phyloP scores from a whole-genome alignment of 1,139 yeast genomes.

The Debaryomyces sp. region DNA sequence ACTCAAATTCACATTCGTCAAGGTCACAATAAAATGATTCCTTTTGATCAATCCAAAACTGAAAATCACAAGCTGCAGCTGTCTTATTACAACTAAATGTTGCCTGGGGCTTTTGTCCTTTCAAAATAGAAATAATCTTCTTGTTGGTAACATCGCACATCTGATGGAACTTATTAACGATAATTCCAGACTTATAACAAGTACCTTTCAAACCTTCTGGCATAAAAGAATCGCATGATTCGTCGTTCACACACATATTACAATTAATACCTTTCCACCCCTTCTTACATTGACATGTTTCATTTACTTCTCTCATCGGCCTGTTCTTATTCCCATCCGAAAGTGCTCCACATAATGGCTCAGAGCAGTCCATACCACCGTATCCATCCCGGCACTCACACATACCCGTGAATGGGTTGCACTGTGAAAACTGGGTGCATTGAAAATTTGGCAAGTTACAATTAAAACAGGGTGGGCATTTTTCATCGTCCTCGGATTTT shows the following conservation, averaged over 20 bases:
- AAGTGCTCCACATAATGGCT: conserved; percentile 86
- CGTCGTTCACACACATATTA: conserved; percentile 73
- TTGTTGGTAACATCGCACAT: conserved; percentile 94
- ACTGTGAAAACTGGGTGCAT: conserved; percentile 85
- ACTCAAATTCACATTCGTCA: conserved; percentile 66
- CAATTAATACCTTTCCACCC: conserved; percentile 98
- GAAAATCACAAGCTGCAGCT: conserved; percentile 74
- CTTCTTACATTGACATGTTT: conserved; percentile 66
- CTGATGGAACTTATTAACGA: conserved; percentile 80
- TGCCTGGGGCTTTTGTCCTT: conserved; percentile 86
- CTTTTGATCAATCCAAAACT: conserved; percentile 89
- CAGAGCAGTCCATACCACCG: conserved; percentile 91
- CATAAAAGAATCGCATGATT: conserved; percentile 81
- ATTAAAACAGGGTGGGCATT: conserved; percentile 88
- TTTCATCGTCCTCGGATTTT: conserved; percentile 28
- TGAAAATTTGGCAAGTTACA: conserved; percentile 90
- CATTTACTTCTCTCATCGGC: conserved; percentile 55
- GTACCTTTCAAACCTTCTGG: conserved; percentile 89
- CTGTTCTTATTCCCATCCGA: conserved; percentile 66
- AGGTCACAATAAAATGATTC: conserved; percentile 92
- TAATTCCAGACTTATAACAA: conserved; percentile 85
- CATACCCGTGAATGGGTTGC: conserved; percentile 85
- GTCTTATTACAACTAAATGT: conserved; percentile 85
- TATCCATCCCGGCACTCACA: conserved; percentile 93
- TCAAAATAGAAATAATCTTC: conserved; percentile 76